A percentile compares a stretch with the other conserved stretches of the same genome.
These are phyloP conservation scores for Casuarina equisetifolia DNA, from an alignment of 306 rosid genomes.

Conservation along the genomic window DNA sequence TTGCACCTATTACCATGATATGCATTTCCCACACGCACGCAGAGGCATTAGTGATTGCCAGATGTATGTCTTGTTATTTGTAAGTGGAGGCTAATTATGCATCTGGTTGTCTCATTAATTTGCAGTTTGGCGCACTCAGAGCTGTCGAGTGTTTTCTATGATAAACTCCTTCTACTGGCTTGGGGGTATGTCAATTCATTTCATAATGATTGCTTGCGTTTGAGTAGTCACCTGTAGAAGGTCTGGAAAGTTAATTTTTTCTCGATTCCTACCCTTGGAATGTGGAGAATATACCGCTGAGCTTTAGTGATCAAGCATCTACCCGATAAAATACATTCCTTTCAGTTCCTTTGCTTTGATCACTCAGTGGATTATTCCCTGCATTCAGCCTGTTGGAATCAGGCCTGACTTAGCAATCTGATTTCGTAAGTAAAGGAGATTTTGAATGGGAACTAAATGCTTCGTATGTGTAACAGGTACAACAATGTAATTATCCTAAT, in stretches of 20 bases:
- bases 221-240: neutral
- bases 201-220: neutral
- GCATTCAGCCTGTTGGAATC: neutral
- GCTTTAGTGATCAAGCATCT: neutral
- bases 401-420: slow-evolving; percentile 2
- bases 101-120: slow-evolving; percentile 20
- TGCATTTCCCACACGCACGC: neutral
- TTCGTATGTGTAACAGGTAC: slow-evolving; percentile 50
- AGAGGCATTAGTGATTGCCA: neutral
- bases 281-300: slow-evolving; percentile 14
- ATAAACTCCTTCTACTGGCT: slow-evolving; percentile 72
- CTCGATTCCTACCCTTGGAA: neutral
- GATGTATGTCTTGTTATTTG: neutral
- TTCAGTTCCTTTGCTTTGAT: neutral
- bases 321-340: neutral
- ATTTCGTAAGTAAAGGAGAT: neutral
- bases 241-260: neutral
- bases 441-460: slow-evolving; percentile 2
- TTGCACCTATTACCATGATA: neutral
- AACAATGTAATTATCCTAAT: slow-evolving; percentile 60
- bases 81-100: slow-evolving; percentile 9
- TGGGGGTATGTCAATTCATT: slow-evolving; percentile 46
- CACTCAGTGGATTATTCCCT: slow-evolving; percentile 18
- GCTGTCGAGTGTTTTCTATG: slow-evolving; percentile 84
- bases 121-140: slow-evolving; percentile 92